Base-by-base conservation (phyloP, 768 basidiomycete genomes). In the Tephrocybe sp. region DNA sequence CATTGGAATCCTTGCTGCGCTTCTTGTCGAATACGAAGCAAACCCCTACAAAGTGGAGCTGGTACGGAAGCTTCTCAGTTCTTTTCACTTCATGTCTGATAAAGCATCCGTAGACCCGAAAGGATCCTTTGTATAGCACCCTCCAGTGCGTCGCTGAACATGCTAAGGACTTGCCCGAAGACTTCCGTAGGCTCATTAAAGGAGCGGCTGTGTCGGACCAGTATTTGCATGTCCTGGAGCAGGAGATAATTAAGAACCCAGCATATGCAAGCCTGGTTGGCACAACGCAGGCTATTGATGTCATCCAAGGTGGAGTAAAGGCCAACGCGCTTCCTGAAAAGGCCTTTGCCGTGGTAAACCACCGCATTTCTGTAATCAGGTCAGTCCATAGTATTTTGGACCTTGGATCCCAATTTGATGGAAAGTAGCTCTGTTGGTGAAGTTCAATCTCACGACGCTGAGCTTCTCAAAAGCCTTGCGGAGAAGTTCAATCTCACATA, bases 291-390 rank as follows among this genome's bases (percentile, higher is more conserved):
- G 91, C 91, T 1, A 77, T 86, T 39, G 89, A 91, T 59, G 62
- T 93, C 11, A 75, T 83, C 32, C 68, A 73, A n/a, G 83, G 82
- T 17, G 85, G 83, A 10, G 79, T 84, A 23, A 90, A 91, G 66
- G 74, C 76, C 22, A 92, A 92, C 59, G 89, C 89, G 22, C 76
- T 94, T 19, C 91, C 91, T 0, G 90, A 92, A 66, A 73, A 70
- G 49, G 85, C 80, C 1, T 82, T 72, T 63, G 86, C 83, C 0
- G 65, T 89, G 19, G 75, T 90, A 23, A 88, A 91, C 60, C 86
- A 87, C 59, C 83, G 88, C 5, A 80, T 90, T 45, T 75, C 83
- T 4, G 77, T 78, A 6, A 72, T 76, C 43, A 85, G 82, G 83
- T 76, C 23, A 31, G 73, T 46, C 5, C 19, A 43, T 13, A 32